Conservation (phyloP, 164 flowering plant species). For the Stephania yunnanensis region DNA sequence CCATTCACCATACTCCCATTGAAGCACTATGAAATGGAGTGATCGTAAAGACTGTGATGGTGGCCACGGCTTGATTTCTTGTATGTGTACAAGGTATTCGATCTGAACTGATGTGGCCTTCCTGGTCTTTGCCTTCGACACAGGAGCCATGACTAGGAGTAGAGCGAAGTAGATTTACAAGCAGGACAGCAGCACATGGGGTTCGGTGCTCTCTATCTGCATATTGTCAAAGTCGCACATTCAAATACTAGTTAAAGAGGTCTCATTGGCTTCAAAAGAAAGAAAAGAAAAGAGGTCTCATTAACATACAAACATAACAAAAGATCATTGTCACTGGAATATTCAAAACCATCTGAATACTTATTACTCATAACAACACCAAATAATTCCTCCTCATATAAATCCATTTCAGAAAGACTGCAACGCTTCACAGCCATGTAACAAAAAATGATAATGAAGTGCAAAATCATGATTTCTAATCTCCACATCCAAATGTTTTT, state of each 20-base stretch:
- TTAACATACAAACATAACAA: background rate
- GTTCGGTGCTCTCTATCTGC: background rate
- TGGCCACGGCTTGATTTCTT: constrained; percentile 89
- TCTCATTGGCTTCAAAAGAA: no score
- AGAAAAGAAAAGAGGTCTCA: background rate
- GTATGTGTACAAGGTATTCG: constrained; percentile 51
- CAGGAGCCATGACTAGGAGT: constrained; percentile 63
- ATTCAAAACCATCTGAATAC: background rate
- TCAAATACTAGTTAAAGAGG: background rate
- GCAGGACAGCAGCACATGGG: background rate
- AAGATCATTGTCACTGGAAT: background rate
- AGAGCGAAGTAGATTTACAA: background rate
- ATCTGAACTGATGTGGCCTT: constrained; percentile 44
- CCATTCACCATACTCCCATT: constrained; percentile 79
- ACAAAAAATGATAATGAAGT: no score
- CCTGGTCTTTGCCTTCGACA: constrained; percentile 53
- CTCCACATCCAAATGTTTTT: no score
- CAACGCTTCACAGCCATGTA: no score
- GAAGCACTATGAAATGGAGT: constrained; percentile 48
- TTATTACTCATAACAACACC: background rate
- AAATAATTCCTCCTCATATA: no score
- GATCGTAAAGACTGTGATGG: constrained; percentile 56
- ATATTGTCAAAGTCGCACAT: background rate
- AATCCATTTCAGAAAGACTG: no score
- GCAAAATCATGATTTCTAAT: no score